These are phyloP conservation scores for Termitomyces sp. DNA, from an alignment of 768 basidiomycete genomes.

Conservation along the genomic window DNA sequence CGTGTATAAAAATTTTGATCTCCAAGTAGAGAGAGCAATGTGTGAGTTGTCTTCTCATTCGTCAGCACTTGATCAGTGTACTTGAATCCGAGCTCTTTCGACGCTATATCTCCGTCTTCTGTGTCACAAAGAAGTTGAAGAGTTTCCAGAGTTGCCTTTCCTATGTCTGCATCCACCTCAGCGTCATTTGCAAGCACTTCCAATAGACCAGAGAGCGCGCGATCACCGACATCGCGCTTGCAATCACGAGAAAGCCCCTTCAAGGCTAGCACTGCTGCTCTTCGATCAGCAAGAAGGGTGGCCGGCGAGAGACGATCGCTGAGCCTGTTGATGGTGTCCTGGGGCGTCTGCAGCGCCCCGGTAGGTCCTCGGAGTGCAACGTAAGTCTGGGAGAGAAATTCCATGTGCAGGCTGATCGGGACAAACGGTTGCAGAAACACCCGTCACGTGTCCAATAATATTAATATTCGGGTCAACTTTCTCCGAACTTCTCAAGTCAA, in stretches of 20 bases:
- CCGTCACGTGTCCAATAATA: conserved; percentile 9
- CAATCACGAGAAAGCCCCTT: conserved; percentile 92
- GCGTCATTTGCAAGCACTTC: conserved; percentile 84
- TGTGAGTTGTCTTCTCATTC: conserved; percentile 66
- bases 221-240: conserved; percentile 81
- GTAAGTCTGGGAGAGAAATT: conserved; percentile 82
- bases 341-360: conserved; percentile 75
- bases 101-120: conserved; percentile 38
- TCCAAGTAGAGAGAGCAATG: conserved; percentile 69
- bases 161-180: conserved; percentile 86
- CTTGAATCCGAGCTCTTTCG: conserved; percentile 73
- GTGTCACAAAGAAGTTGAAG: conserved; percentile 80
- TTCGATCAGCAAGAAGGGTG: conserved; percentile 82
- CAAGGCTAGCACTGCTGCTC: conserved; percentile 88
- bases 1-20: conserved; percentile 81
- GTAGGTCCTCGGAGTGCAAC: conserved; percentile 80
- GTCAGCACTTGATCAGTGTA: conserved; percentile 79
- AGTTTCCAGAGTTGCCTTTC: conserved; percentile 90
- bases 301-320: conserved; percentile 89
- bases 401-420: conserved; percentile 39
- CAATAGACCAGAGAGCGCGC: conserved; percentile 71
- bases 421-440: background rate
- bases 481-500: background rate
- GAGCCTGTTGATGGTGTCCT: conserved; percentile 82
- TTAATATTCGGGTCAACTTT: background rate